Base-by-base conservation (phyloP, 1,139 yeast species). In the Pichia sp. region DNA sequence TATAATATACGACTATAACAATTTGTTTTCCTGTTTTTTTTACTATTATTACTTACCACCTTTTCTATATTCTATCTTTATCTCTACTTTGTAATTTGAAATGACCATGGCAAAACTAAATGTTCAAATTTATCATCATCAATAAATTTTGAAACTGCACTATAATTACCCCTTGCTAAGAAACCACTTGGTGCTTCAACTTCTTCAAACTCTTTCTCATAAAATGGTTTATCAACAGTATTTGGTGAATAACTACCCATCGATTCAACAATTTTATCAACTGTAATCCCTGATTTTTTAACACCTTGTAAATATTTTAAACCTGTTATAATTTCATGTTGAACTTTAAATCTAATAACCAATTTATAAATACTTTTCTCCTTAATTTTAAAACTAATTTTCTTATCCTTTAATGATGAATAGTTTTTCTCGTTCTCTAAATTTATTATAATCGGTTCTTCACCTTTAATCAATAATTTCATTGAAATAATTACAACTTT, bases 121-220 rank as follows among this genome's bases (percentile, higher is more conserved):
- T 86, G 95, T 39, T 72, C 74, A 28, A 69, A 72, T 55, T 80
- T 79, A 62, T 89, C 97, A 61, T 89, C 96, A 57, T 89, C 96
- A 38, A 84, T 71, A 56, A 88, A 88, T 62, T 82, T 84, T 21
- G 94, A 79, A 32, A 75, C 70, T 18, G 95, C 95, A 39, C 80
- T 74, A 64, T 85, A 89, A 43, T 76, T 71, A 36, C 96, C 96
- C 62, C 96, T 76, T 3, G 94, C 95, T 52, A 89, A 64, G 62
- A 88, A 64, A 2, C 96, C 96, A 39, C 85, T 72, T 30, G 97
- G 97, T 14, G 96, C 96, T 61, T 86, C 95, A 46, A 84, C 89
- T 57, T 81, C 93, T n/a, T 81, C 76, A 50, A 88, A 72, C 34
- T 70, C 70, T 51, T 79, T 84, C 58, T 80, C 91, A 61, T 89